Evolutionary conservation across 352 stramenopile genomes (phyloP).

Genomic region (Phytophthora chlamydospora): DNA sequence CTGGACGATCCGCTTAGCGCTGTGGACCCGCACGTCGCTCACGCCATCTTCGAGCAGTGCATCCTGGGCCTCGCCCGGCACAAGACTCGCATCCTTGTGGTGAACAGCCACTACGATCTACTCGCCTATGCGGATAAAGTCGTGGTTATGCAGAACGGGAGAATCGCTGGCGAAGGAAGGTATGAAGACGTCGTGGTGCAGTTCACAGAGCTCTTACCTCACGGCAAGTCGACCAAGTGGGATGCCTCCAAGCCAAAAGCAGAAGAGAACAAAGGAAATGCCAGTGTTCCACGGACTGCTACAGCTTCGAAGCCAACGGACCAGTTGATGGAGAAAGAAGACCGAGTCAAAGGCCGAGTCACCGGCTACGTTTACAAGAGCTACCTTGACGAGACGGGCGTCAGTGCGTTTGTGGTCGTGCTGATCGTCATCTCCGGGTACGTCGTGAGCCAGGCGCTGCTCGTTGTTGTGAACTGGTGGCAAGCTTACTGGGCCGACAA

Average conservation of each 20-base stretch:
- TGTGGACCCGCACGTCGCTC: constrained; percentile 40
- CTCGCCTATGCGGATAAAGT: constrained; percentile 32
- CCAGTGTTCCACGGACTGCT: not conserved
- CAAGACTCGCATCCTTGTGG: constrained; percentile 84
- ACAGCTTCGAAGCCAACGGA: not conserved
- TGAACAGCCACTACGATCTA: constrained; percentile 44
- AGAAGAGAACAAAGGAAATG: not conserved
- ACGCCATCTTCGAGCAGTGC: constrained; percentile 42
- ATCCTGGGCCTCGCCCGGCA: constrained; percentile 24
- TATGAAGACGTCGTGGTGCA: constrained; percentile 21
- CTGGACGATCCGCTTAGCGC: constrained; percentile 86
- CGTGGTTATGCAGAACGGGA: constrained; percentile 34
- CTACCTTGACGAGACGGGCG: constrained; percentile 34
- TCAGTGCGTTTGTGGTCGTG: constrained; percentile 22
- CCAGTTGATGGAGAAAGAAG: constrained; percentile 29
- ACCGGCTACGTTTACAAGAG: constrained; percentile 21
- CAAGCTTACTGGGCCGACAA: constrained; percentile 35
- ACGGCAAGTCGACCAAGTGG: not conserved
- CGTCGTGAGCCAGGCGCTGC: constrained; percentile 22
- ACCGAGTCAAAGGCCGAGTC: constrained; percentile 26
- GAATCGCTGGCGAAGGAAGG: constrained; percentile 30
- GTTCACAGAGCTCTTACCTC: constrained; percentile 14
- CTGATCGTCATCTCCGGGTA: constrained; percentile 13
- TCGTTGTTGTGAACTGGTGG: constrained; percentile 37
- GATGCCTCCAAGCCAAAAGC: not conserved